Evolutionary conservation across 2,329 filamentous ascomycete species (phyloP).

Genomic region (Myrmaecium sp.): DNA sequence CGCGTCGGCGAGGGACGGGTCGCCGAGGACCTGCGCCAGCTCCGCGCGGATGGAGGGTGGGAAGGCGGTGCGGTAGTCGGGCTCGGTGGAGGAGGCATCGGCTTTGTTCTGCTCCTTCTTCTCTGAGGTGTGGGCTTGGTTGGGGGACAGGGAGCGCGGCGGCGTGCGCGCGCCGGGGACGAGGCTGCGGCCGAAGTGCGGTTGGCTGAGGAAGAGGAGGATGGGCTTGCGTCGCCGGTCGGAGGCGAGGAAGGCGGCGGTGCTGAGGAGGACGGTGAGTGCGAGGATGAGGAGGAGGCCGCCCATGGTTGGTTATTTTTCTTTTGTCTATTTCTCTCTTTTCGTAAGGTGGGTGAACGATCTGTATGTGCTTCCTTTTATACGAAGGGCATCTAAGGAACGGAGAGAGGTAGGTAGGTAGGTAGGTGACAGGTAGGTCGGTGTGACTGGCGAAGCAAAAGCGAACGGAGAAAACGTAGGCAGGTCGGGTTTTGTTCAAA

Average conservation of each 20-base stretch:
- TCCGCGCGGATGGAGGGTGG: constrained; percentile 36
- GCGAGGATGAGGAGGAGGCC: constrained; percentile 13
- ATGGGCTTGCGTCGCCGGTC: constrained; percentile 22
- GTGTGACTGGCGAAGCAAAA: neutral
- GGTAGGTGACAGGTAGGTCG: neutral
- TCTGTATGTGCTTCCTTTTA: too few species aligned
- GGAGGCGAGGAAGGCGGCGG: constrained; percentile 11
- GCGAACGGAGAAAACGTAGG: neutral
- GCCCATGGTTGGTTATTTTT: constrained; percentile 8
- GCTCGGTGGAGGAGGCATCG: constrained; percentile 9
- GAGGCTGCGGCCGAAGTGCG: constrained; percentile 22
- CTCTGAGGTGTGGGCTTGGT: too few species aligned
- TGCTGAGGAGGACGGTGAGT: constrained; percentile 14
- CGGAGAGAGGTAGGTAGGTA: constrained; percentile 1
- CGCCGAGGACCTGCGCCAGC: constrained; percentile 21
- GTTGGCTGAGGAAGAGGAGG: constrained; percentile 22
- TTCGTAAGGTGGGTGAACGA: constrained; percentile 1
- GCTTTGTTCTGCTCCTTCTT: constrained; percentile 21
- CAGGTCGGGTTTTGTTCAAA: too few species aligned
- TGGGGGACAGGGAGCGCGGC: constrained; percentile 34
- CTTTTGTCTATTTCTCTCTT: too few species aligned
- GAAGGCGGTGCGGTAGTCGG: constrained; percentile 30
- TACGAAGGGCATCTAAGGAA: neutral
- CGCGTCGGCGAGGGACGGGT: too few species aligned
- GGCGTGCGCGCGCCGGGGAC: constrained; percentile 34